phyloP scores from a whole-genome alignment of 345 rosid genomes.

The Excoecaria cochinchinensis region DNA sequence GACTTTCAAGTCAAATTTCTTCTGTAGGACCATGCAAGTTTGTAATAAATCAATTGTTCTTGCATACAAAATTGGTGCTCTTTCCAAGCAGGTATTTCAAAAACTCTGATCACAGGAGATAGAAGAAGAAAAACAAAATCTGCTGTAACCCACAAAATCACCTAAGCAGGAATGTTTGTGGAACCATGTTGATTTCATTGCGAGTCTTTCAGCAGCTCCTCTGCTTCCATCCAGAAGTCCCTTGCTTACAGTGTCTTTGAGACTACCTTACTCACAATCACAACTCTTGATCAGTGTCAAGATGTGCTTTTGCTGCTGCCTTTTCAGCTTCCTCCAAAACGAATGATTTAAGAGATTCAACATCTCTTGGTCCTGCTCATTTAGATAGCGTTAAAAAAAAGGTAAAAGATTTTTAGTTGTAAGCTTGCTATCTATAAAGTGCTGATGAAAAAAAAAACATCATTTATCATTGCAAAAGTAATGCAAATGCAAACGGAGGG shows the following conservation, averaged over 20 bases:
- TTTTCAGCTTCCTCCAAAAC: constrained; percentile 84
- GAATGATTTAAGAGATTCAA: constrained; percentile 69
- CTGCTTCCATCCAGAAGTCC: not conserved
- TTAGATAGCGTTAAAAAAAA: not conserved
- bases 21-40: constrained; percentile 4
- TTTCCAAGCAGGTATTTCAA: not conserved
- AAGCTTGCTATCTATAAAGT: not conserved
- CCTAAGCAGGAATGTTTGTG: not conserved
- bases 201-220: not conserved
- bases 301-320: constrained; percentile 71
- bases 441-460: not conserved
- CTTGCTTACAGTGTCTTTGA: not conserved
- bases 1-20: not conserved
- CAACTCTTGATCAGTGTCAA: constrained; percentile 58
- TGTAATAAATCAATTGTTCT: not conserved
- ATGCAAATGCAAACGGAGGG: not conserved
- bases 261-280: constrained; percentile 35
- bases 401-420: not conserved
- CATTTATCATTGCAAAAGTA: not conserved
- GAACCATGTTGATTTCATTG: not conserved
- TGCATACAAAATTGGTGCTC: constrained; percentile 1
- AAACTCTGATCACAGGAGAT: not conserved
- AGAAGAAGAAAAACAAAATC: not conserved
- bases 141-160: not conserved
- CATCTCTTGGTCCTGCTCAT: constrained; percentile 62